Conservation (phyloP, 2,329 filamentous ascomycete species). For the Metarhizium anisopliae region DNA sequence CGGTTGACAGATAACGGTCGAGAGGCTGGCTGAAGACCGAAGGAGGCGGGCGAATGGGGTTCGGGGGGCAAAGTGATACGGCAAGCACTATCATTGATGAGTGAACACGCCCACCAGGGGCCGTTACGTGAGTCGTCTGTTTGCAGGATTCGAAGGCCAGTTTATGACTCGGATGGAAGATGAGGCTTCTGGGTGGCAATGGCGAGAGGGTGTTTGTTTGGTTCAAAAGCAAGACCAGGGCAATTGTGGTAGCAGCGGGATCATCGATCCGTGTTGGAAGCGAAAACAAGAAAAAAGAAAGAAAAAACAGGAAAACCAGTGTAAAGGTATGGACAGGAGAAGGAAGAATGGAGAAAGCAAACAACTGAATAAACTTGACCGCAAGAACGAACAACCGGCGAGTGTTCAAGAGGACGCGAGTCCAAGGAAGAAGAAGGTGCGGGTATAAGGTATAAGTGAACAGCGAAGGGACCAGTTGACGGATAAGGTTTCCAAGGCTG, state of each 20-base stretch:
- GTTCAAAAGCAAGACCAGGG: background rate
- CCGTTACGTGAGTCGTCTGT: conserved; percentile 2
- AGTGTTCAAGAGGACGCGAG: background rate
- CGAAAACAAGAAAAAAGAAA: background rate
- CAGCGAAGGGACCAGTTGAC: background rate
- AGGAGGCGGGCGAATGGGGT: conserved; percentile 2
- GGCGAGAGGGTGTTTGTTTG: conserved; percentile 1
- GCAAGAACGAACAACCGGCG: background rate
- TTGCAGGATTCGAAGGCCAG: background rate
- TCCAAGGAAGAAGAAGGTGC: background rate
- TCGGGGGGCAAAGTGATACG: background rate
- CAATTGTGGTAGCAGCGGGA: background rate
- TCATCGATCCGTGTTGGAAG: background rate
- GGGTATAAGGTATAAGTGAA: background rate
- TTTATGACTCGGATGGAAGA: conserved; percentile 1
- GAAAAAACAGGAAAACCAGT: background rate
- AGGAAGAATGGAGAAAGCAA: background rate
- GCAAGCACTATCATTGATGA: conserved; percentile 2
- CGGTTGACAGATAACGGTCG: background rate
- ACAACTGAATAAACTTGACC: background rate
- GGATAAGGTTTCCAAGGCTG: background rate
- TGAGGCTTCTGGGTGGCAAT: conserved; percentile 4
- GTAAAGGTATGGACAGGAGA: background rate
- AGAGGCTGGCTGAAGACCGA: conserved; percentile 3
- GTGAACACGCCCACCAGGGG: background rate